Evolutionary conservation across 805 yeast genomes (phyloP), one percentile per base, ranked within the genome.

Genomic region (Teunomyces lycoperdinae): DNA sequence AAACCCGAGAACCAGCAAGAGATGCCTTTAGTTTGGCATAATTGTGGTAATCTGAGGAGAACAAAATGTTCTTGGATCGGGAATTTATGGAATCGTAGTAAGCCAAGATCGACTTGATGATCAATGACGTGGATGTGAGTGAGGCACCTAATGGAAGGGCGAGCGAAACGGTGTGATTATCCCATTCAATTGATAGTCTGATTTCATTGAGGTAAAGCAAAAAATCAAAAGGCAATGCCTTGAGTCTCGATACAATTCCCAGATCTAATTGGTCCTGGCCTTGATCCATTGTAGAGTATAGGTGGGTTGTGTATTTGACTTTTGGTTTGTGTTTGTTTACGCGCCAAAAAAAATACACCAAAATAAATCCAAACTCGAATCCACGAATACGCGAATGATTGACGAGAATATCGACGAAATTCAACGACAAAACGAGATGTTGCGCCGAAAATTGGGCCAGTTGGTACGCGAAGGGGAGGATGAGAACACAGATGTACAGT

Each of bases 141-240:
- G 49, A 32, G 5, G 57, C 48, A 2, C 74, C 74, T 9, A 61
- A 35, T 0, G 71, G 70, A n/a, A 70, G 47, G 4, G 71, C 68
- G 2, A 65, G 44, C 2, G 66, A 52, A 4, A 57, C 53, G 24
- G 63, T 51, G 47, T 68, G 66, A 33, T 63, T 66, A 49, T 73
- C 76, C 77, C 77, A 73, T 29, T 71, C 76, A 11, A 73, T 69
- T 3, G 74, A 67, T 14, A 66, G 51, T 17, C 65, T 50, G n/a
- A 59, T 32, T 48, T 73, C 78, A 46, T 72, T 68, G 43, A 67
- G 27, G 46, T 62, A 66, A 5, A 73, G 60, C 42, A 63, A 61
- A 28, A 66, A 47, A 44, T 73, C 78, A 34, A 70, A 64, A 4
- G 78, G 78, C 28, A 49, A 40, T 13, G 52, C 42, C 48, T 58